Percentiles rank a stretch among this genome's conserved stretches.
Evolutionary conservation across 441 rosid genomes (phyloP).

Genomic region (Syzygium malaccense): DNA sequence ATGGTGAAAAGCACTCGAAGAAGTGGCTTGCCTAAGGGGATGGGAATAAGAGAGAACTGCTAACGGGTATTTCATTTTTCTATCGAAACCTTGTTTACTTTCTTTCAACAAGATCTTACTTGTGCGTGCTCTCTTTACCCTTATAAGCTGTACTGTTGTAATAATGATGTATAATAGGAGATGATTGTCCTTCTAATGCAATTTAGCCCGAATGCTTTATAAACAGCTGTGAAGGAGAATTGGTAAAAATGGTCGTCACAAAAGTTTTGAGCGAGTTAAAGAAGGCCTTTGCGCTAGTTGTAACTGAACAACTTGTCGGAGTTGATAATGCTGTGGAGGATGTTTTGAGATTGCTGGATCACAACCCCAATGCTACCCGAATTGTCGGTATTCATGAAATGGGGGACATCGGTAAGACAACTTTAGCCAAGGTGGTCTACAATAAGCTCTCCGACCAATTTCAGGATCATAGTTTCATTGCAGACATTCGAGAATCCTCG

Average conservation of each 20-base stretch:
- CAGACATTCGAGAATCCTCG: too few species aligned
- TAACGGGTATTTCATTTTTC: neutral
- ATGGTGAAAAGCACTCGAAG: neutral
- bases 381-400: neutral
- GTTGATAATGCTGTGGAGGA: neutral
- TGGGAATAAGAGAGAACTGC: neutral
- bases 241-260: neutral
- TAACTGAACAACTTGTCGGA: neutral
- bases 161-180: too few species aligned
- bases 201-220: neutral
- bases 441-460: too few species aligned
- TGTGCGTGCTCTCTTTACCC: accelerated
- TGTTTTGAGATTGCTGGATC: neutral
- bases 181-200: neutral
- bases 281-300: neutral
- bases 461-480: too few species aligned
- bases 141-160: too few species aligned
- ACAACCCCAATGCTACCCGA: neutral
- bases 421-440: neutral
- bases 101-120: neutral
- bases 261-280: neutral
- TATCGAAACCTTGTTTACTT: neutral
- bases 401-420: neutral
- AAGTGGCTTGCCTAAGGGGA: neutral
- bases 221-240: neutral